Conservation (phyloP, 2,329 filamentous ascomycete species). For the Hypoxylon sp. region DNA sequence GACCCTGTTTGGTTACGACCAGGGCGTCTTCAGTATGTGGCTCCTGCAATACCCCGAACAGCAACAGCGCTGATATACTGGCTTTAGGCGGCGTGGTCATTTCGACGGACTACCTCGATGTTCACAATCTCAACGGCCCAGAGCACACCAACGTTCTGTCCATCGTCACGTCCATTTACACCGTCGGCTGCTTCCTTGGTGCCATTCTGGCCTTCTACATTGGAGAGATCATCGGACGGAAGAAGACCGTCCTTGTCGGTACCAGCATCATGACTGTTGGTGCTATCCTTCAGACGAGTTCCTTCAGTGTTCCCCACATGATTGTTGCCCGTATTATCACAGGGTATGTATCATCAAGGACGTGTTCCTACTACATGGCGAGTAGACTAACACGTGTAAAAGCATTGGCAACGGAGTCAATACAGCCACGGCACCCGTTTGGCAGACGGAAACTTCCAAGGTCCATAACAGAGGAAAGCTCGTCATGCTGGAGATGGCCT, state of each 20-base stretch:
- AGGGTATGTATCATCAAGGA: slow-evolving; percentile 35
- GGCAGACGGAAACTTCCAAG: slow-evolving; percentile 46
- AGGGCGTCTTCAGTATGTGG: slow-evolving; percentile 58
- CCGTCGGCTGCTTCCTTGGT: slow-evolving; percentile 54
- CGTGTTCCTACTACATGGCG: neutral
- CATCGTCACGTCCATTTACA: slow-evolving; percentile 58
- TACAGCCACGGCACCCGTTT: slow-evolving; percentile 43
- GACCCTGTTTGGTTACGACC: slow-evolving; percentile 51
- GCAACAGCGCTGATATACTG: neutral
- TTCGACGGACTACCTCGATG: slow-evolving; percentile 59
- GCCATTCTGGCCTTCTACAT: slow-evolving; percentile 50
- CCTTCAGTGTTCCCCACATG: slow-evolving; percentile 48
- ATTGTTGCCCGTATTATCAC: slow-evolving; percentile 53
- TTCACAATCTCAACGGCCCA: slow-evolving; percentile 53
- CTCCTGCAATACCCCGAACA: neutral
- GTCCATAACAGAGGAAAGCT: slow-evolving; percentile 41
- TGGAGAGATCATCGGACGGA: slow-evolving; percentile 55
- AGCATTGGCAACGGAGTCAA: slow-evolving; percentile 54
- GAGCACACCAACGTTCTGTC: slow-evolving; percentile 44
- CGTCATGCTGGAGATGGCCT: slow-evolving; percentile 42
- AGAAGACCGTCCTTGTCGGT: slow-evolving; percentile 52
- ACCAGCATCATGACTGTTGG: slow-evolving; percentile 51
- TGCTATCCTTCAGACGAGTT: slow-evolving; percentile 40
- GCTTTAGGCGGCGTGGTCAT: slow-evolving; percentile 57
- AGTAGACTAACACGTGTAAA: slow-evolving; percentile 2